Conservation (phyloP, 2,329 filamentous ascomycete genomes). For the Lachnellula cervina region DNA sequence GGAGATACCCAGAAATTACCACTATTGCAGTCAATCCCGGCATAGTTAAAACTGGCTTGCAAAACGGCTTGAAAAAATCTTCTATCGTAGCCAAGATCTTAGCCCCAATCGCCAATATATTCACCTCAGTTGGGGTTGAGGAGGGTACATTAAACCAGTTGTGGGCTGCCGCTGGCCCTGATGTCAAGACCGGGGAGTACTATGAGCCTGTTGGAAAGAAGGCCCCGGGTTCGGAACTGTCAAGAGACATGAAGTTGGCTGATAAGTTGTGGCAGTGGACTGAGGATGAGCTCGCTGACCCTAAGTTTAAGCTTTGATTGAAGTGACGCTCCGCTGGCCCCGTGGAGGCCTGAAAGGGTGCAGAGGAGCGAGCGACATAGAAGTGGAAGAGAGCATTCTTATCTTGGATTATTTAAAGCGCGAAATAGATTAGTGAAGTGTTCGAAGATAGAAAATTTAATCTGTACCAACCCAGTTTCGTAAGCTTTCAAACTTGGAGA, state of each 20-base stretch:
- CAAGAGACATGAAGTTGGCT: slow-evolving; percentile 23
- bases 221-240: slow-evolving; percentile 11
- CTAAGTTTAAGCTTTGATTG: background rate
- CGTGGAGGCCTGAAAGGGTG: too few relatives aligned
- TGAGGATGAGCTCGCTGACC: slow-evolving; percentile 22
- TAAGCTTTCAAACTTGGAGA: too few relatives aligned
- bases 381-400: too few relatives aligned
- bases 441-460: too few relatives aligned
- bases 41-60: slow-evolving; percentile 27
- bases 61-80: background rate
- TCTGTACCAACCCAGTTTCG: too few relatives aligned
- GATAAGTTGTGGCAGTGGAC: slow-evolving; percentile 33
- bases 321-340: too few relatives aligned
- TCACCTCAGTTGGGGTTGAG: background rate
- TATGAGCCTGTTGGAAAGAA: slow-evolving; percentile 33
- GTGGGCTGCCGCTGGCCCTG: slow-evolving; percentile 32
- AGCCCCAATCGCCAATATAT: background rate
- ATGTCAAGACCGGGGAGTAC: slow-evolving; percentile 31
- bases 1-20: slow-evolving; percentile 34
- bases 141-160: slow-evolving; percentile 37
- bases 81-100: background rate
- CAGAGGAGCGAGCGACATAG: too few relatives aligned
- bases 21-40: slow-evolving; percentile 39
- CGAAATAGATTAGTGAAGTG: too few relatives aligned
- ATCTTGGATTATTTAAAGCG: too few relatives aligned